Evolutionary conservation across 1,284 basidiomycete species (phyloP), one percentile per base, ranked within the genome.

Genomic region (Cerioporus squamosus): DNA sequence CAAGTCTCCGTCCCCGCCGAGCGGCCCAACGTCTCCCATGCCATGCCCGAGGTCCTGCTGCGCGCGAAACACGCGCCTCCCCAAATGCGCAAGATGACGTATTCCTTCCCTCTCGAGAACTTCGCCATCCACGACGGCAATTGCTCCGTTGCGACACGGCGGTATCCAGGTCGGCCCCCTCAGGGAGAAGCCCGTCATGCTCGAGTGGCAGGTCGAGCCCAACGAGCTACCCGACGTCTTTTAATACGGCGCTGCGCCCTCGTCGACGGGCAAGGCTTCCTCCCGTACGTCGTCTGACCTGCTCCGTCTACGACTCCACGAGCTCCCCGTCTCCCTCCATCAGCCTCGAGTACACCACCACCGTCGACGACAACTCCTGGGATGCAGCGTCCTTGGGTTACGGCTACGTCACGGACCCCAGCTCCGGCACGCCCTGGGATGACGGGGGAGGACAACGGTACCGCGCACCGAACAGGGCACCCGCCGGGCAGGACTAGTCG

Each of bases 51-150:
- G 68, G 88, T 90, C 0, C 88, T 89, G 5, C 79, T 90, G 9
- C 86, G 89, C 47, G 88, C 89, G 14, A 89, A 85, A 0, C 84
- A 88, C 64, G 88, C 88, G 2, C 79, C 80, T 60, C 77, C 80
- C 46, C 79, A 80, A 43, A 90, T 90, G 89, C 81, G 84, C 51
- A 75, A 77, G 51, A 84, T 90, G 83, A 91, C 91, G 89, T 81
- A 81, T 54, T 83, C 86, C 14, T 90, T 91, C 70, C 81, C 90
- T 9, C 79, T 91, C 63, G 86, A 91, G 68, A 89, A 88, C 0
- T 91, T 91, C 65, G 81, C 87, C 9, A 83, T 88, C 70, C 86
- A 90, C 63, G 83, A 80, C 56, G 80, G 78, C 57, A 75, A 75
- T 52, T 60, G 64, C 55, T 61, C 60, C 45, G 65, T 66, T 14